Base-by-base conservation (phyloP, 768 basidiomycete species). In the Boletus pseudopeckii region DNA sequence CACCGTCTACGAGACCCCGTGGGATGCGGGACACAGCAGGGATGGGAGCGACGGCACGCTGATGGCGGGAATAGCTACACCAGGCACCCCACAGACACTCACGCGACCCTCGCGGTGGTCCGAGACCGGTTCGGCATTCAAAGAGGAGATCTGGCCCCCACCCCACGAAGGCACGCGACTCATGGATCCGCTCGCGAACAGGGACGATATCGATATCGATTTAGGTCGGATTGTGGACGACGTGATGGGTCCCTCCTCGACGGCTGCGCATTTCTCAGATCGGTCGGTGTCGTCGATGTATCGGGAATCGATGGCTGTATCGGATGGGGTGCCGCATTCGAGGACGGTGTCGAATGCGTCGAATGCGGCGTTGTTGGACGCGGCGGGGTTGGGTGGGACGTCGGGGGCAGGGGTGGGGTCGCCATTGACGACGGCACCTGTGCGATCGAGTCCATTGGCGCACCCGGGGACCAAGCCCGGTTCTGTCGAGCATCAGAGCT, bases 91-190 rank as follows among this genome's bases (percentile, higher is more conserved):
- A 9, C 28, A 5, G 20, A 26, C 14, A 5, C 8, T 1, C 47
- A 32, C 20, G 14, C 20, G 17, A 14, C 13, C 24, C 8, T 34
- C 37, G 2, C 52, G 37, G 18, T 42, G 52, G 18, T 72, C 78
- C 2, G 77, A 79, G 36, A 64, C 73, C 2, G 78, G 77, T 1
- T 79, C 78, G 0, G 70, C 77, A 34, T 80, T 80, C 63, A 69
- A 71, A 17, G 80, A 80, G 47, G 76, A 79, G 36, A 10, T 78
- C 0, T 78, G 75, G 73, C 72, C 72, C 1, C 75, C 76, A 0
- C 79, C 79, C 1, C 50, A 38, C 42, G 70, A 70, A 36, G 43
- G 46, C 36, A 60, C 58, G 0, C 54, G 68, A 53, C 56, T 68
- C 22, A 57, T 64, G 39, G 64, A 70, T 13, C 53, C 64, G 0